These are phyloP conservation scores for Aureobasidium pullulans DNA, from an alignment of 2,329 filamentous ascomycete genomes.

Conservation along the genomic window DNA sequence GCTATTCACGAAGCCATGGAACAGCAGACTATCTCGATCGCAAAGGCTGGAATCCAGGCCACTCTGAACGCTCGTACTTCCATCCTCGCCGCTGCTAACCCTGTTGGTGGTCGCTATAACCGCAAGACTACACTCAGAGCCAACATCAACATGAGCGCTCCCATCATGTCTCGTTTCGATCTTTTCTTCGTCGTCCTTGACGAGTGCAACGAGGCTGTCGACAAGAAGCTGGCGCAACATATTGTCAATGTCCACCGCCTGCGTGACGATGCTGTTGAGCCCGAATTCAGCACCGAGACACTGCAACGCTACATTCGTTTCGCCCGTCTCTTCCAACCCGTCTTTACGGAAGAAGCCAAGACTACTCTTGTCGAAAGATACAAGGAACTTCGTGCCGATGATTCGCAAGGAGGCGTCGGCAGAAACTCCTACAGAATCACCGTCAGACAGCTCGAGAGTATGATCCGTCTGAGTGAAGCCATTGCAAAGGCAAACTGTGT, in stretches of 20 bases:
- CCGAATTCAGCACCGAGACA: conserved; percentile 93
- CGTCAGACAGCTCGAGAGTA: conserved; percentile 86
- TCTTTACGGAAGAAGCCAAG: conserved; percentile 84
- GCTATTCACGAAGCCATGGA: conserved; percentile 99
- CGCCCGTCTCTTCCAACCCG: conserved; percentile 85
- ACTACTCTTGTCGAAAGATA: conserved; percentile 82
- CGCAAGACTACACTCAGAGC: conserved; percentile 86
- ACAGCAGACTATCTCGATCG: conserved; percentile 98
- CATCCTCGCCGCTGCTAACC: conserved; percentile 93
- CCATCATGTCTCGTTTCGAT: conserved; percentile 99
- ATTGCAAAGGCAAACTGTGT: conserved; percentile 98
- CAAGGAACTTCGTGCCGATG: conserved; percentile 88
- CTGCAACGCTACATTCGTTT: conserved; percentile 96
- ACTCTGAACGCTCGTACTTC: conserved; percentile 93
- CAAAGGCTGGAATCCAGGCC: conserved; percentile 96
- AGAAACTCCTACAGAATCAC: conserved; percentile 97
- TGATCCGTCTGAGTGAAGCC: conserved; percentile 94
- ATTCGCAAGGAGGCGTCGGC: conserved; percentile 87
- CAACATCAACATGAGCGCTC: conserved; percentile 98
- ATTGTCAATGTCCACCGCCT: conserved; percentile 92
- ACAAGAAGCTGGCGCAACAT: conserved; percentile 85
- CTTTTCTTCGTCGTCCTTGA: conserved; percentile 97
- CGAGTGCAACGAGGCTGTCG: conserved; percentile 87
- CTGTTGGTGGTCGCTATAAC: conserved; percentile 93
- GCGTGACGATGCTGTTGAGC: conserved; percentile 82